Percentiles rank a stretch among this genome's conserved stretches.
These are phyloP conservation scores for Sphaceloma murrayae DNA, from an alignment of 2,329 filamentous ascomycete species.

Conservation along the genomic window DNA sequence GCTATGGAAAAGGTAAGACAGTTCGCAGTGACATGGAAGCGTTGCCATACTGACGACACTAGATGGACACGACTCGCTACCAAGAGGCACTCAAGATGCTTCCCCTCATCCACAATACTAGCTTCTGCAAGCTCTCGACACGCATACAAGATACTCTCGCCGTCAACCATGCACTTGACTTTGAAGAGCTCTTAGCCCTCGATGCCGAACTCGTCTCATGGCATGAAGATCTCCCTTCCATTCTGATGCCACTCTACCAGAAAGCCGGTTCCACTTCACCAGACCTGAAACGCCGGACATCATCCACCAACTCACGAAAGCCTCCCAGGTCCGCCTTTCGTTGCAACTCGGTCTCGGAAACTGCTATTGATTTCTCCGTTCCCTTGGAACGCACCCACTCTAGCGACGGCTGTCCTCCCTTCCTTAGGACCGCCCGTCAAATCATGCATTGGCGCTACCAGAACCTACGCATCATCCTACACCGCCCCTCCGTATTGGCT, in stretches of 20 bases:
- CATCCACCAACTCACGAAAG: constrained; percentile 15
- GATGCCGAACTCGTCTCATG: constrained; percentile 62
- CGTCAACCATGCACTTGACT: constrained; percentile 56
- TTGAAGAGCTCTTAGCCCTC: constrained; percentile 55
- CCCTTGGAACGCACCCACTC: constrained; percentile 44
- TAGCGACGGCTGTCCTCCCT: constrained; percentile 48
- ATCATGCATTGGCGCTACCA: constrained; percentile 79
- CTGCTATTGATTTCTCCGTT: constrained; percentile 46
- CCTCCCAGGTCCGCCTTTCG: not conserved
- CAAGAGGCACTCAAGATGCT: constrained; percentile 55
- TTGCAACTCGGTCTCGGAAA: not conserved
- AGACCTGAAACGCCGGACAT: constrained; percentile 16
- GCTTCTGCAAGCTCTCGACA: constrained; percentile 70
- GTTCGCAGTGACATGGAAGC: too few relatives aligned
- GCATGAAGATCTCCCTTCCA: constrained; percentile 57
- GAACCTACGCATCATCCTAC: constrained; percentile 65
- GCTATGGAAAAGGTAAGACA: constrained; percentile 18
- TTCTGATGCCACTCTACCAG: constrained; percentile 24
- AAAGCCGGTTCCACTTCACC: constrained; percentile 13
- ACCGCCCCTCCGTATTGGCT: constrained; percentile 60
- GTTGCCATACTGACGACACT: too few relatives aligned
- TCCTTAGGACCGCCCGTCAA: constrained; percentile 58
- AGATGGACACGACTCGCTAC: constrained; percentile 30
- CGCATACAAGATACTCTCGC: constrained; percentile 68
- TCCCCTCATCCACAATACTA: constrained; percentile 64